Conservation (phyloP, 2,329 filamentous ascomycete genomes). For the Phoma sp. region DNA sequence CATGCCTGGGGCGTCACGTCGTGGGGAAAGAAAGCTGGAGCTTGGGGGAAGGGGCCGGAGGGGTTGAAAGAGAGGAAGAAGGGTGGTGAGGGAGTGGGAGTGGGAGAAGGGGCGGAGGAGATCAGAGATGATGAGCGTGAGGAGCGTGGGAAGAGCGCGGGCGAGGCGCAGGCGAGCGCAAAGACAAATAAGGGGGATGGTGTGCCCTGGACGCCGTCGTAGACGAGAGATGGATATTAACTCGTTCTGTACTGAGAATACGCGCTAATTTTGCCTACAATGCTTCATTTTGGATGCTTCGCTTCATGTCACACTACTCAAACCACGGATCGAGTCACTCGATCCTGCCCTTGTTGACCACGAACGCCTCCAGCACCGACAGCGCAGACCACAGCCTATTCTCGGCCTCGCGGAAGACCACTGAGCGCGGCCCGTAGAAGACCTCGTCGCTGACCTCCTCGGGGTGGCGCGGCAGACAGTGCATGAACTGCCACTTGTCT, state of each 20-base stretch:
- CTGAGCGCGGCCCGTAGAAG: constrained; percentile 82
- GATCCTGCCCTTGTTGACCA: constrained; percentile 94
- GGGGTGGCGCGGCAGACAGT: constrained; percentile 88
- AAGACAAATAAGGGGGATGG: not conserved
- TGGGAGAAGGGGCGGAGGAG: constrained; percentile 35
- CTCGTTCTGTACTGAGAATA: no score
- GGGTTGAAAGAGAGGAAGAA: constrained; percentile 48
- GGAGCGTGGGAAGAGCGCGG: not conserved
- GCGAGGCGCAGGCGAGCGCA: not conserved
- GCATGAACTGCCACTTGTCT: constrained; percentile 95
- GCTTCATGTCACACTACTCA: constrained; percentile 12
- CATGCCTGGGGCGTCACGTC: constrained; percentile 61
- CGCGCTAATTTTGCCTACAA: no score
- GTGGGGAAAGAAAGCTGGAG: constrained; percentile 60
- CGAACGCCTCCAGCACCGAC: constrained; percentile 82
- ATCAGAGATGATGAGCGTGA: not conserved
- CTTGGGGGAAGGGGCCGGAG: constrained; percentile 59
- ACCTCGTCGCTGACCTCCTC: constrained; percentile 96
- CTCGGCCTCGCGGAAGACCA: constrained; percentile 94
- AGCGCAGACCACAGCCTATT: constrained; percentile 93
- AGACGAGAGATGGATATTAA: not conserved
- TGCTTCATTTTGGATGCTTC: not conserved
- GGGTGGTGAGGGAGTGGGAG: constrained; percentile 45
- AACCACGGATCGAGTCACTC: constrained; percentile 40
- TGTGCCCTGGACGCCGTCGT: constrained; percentile 4